phyloP scores from a whole-genome alignment of 352 stramenopile species.

The Phytopythium kandeliae region DNA sequence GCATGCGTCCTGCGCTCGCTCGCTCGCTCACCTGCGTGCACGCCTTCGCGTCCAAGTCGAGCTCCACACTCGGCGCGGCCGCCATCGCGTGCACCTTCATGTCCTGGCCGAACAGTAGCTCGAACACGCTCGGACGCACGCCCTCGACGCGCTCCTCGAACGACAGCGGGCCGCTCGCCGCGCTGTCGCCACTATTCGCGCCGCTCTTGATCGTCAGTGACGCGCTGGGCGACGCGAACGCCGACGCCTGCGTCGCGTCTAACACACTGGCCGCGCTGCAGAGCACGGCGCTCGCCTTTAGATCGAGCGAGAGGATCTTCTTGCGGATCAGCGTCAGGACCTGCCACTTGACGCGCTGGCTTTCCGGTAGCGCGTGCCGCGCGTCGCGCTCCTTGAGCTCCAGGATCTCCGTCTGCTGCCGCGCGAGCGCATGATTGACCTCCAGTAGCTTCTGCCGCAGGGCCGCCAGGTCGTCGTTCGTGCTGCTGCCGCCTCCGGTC shows the following conservation, averaged over 20 bases:
- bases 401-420: slow-evolving; percentile 60
- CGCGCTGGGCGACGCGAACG: slow-evolving; percentile 5
- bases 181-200: background rate
- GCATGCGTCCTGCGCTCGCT: too few species aligned
- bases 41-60: slow-evolving; percentile 38
- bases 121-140: slow-evolving; percentile 55
- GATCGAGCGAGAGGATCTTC: slow-evolving; percentile 53
- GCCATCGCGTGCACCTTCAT: slow-evolving; percentile 26
- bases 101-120: slow-evolving; percentile 48
- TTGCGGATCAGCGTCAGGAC: slow-evolving; percentile 55
- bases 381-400: slow-evolving; percentile 58
- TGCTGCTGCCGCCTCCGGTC: slow-evolving; percentile 7
- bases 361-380: slow-evolving; percentile 54
- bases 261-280: background rate
- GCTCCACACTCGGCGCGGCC: slow-evolving; percentile 18
- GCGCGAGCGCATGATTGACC: slow-evolving; percentile 52
- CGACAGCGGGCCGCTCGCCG: slow-evolving; percentile 9
- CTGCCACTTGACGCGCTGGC: slow-evolving; percentile 57
- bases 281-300: slow-evolving; percentile 18
- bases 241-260: background rate
- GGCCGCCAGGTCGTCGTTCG: slow-evolving; percentile 42
- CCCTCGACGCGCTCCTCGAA: slow-evolving; percentile 63
- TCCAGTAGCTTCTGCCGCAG: slow-evolving; percentile 63
- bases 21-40: slow-evolving; percentile 54
- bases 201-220: slow-evolving; percentile 3